Evolutionary conservation across 1,284 basidiomycete species (phyloP).

Genomic region (Ceratobasidium sp.): DNA sequence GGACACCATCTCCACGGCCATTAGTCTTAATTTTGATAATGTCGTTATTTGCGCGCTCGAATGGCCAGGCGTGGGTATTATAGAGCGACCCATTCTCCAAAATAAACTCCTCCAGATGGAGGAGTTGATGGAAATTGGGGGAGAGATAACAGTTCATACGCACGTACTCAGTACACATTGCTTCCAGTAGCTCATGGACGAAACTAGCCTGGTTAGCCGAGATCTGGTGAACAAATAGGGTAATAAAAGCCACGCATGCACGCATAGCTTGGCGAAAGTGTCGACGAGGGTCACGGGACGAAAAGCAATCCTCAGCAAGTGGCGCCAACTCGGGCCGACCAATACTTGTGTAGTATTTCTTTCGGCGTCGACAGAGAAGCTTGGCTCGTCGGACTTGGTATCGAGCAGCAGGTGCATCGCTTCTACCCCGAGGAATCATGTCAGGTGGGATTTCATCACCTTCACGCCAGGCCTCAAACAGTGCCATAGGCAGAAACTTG

Average conservation of each 20-base stretch:
- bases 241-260: not conserved
- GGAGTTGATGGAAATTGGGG: conserved; percentile 29
- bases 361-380: not conserved
- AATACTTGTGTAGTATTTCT: conserved; percentile 8
- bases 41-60: conserved; percentile 22
- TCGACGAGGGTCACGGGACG: not conserved
- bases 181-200: not conserved
- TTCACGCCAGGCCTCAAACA: not conserved
- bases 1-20: not conserved
- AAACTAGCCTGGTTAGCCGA: not conserved
- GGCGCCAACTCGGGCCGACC: conserved; percentile 2
- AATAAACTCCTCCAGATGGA: conserved; percentile 33
- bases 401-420: not conserved
- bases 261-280: conserved; percentile 14
- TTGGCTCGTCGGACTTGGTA: conserved; percentile 6
- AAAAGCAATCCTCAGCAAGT: not conserved
- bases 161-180: conserved; percentile 1
- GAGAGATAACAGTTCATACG: not conserved
- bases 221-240: conserved; percentile 4
- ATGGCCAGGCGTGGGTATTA: conserved; percentile 26
- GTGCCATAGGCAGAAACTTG: not conserved
- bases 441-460: conserved; percentile 2
- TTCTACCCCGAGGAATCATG: not conserved
- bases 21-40: conserved; percentile 16
- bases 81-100: conserved; percentile 5